Conservation (phyloP, 768 basidiomycete species). For the Coprinopsis strossmayeri region DNA sequence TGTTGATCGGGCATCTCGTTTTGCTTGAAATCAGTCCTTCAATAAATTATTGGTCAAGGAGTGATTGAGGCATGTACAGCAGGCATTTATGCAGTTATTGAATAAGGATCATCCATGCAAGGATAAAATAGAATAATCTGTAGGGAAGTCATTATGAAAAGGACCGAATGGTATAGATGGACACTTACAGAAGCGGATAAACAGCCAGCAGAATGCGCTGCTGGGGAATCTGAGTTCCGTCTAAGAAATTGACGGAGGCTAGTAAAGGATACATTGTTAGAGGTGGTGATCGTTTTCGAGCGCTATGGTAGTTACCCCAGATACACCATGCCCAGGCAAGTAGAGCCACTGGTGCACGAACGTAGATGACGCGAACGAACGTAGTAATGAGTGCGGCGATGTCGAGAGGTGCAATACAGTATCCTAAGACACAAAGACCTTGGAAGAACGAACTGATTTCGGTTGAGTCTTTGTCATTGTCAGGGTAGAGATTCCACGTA, state of each 20-base stretch:
- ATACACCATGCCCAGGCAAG: conserved; percentile 94
- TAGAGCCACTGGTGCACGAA: conserved; percentile 81
- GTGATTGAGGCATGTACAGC: neutral
- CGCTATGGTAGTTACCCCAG: conserved; percentile 65
- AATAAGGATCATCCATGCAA: conserved; percentile 97
- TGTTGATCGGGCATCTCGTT: neutral
- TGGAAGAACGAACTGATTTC: conserved; percentile 84
- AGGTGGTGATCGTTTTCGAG: neutral
- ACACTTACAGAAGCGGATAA: conserved; percentile 84
- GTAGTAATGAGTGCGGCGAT: conserved; percentile 84
- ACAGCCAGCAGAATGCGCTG: conserved; percentile 89
- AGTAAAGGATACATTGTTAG: neutral
- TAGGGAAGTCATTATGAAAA: neutral
- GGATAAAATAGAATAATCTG: conserved; percentile 88
- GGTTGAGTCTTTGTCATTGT: neutral
- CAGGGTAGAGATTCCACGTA: conserved; percentile 26
- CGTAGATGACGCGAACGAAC: conserved; percentile 79
- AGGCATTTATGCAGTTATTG: conserved; percentile 41
- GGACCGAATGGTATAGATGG: conserved; percentile 4
- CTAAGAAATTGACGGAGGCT: conserved; percentile 95
- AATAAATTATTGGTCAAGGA: neutral
- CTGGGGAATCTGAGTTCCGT: conserved; percentile 89
- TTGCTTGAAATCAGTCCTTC: neutral
- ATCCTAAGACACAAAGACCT: conserved; percentile 89
- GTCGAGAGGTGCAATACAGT: conserved; percentile 90